Evolutionary conservation across 768 basidiomycete genomes (phyloP).

Genomic region (Tylopilus vinaceipallidus): DNA sequence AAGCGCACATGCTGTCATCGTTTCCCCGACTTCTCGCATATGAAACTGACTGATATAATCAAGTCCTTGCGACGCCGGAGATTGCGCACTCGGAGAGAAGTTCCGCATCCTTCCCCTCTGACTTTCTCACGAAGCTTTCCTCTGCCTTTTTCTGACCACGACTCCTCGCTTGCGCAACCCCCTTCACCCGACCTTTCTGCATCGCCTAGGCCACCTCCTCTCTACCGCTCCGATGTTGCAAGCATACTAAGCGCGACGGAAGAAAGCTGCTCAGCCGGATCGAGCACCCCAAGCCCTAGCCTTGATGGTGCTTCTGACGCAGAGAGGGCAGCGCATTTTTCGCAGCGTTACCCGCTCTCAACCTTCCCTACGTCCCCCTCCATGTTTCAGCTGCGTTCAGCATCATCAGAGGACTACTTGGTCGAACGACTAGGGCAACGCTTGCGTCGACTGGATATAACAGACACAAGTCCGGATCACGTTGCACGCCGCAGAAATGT

Average conservation of each 20-base stretch:
- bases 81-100: conserved; percentile 5
- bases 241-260: conserved; percentile 10
- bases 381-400: conserved; percentile 21
- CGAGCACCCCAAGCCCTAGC: conserved; percentile 7
- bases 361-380: conserved; percentile 18
- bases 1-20: conserved; percentile 10
- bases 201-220: not conserved
- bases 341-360: not conserved
- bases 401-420: conserved; percentile 14
- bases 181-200: not conserved
- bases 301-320: not conserved
- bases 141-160: conserved; percentile 2
- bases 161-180: conserved; percentile 5
- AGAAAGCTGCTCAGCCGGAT: conserved; percentile 12
- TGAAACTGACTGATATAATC: conserved; percentile 21
- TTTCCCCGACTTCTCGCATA: conserved; percentile 17
- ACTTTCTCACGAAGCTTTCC: conserved; percentile 4
- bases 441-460: conserved; percentile 19
- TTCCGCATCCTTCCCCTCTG: conserved; percentile 4
- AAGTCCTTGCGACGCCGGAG: conserved; percentile 18
- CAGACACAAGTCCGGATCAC: conserved; percentile 10
- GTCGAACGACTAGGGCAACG: conserved; percentile 20
- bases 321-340: not conserved
- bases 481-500: not conserved
- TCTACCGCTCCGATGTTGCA: conserved; percentile 1